phyloP scores from a whole-genome alignment of 2,329 filamentous ascomycete species.

The Penicillium verrucosum region DNA sequence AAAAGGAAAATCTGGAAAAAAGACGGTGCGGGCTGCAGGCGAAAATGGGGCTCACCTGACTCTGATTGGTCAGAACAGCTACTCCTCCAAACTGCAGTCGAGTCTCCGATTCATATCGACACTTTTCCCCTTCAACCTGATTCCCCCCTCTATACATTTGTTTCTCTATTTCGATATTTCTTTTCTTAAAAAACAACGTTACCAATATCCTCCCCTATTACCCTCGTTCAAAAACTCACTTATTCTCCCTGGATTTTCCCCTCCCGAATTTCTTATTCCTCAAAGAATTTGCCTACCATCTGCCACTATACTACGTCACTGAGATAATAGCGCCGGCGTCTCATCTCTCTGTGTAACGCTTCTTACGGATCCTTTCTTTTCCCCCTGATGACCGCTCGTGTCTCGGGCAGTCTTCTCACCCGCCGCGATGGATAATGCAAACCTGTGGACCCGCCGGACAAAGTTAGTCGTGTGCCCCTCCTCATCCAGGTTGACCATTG shows the following conservation, averaged over 20 bases:
- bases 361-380: conserved; percentile 13
- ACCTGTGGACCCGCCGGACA: conserved; percentile 49
- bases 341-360: conserved; percentile 12
- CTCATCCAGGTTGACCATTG: background rate
- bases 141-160: conserved; percentile 1
- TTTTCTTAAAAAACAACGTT: background rate
- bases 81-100: conserved; percentile 11
- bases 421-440: conserved; percentile 49
- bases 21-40: conserved; percentile 29
- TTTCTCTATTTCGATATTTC: conserved; percentile 11
- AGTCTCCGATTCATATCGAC: conserved; percentile 32
- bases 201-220: background rate
- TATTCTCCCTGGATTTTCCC: background rate
- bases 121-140: conserved; percentile 12
- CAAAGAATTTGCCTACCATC: background rate
- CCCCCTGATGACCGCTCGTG: conserved; percentile 39
- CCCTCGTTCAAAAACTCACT: background rate
- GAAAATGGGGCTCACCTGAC: conserved; percentile 11
- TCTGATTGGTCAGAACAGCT: conserved; percentile 30
- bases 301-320: conserved; percentile 8
- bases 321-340: conserved; percentile 4
- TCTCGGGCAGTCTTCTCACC: conserved; percentile 35
- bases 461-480: conserved; percentile 38
- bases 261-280: background rate
- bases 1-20: conserved; percentile 28